Evolutionary conservation across 768 basidiomycete species (phyloP), one percentile per base, ranked within the genome.

Genomic region (Kwoniella bestiolae): DNA sequence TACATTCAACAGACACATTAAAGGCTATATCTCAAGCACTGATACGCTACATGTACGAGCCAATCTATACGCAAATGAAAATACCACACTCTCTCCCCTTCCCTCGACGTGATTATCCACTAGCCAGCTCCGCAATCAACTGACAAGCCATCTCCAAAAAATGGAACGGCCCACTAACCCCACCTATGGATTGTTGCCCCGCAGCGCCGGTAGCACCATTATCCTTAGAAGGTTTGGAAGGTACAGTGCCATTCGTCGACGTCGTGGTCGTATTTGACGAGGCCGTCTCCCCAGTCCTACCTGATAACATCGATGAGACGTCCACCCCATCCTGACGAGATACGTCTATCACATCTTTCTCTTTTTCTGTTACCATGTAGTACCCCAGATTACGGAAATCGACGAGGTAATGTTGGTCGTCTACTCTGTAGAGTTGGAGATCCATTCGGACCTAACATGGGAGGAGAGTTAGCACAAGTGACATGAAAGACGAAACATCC

Each of bases 361-460:
- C 68, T 25, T 71, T 66, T 3, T 70, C 67, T 14, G 65, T 60
- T 16, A 80, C 75, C 6, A 72, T 66, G 82, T 97, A 96, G 56
- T 93, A 91, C 78, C 92, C 94, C 81, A 96, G 92, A 83, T 98
- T 94, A 73, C 96, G 90, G 83, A 99, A 99, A 79, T 98, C 95
- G 62, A 99, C 96, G 29, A 99, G 86, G 82, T 97, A 98, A 82
- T 97, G 97, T 80, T 89, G 88, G 25, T 89, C 88, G 78, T 99
- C 95, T 21, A 99, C 92, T 85, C 92, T 91, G 80, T 98, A 99
- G 41, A 98, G 86, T 73, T 97, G 94, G 1, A 99, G 86, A 81
- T 99, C 96, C 94, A 97, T 97, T 35, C 96, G 84, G 5, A 96
- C 88, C 93, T 94, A 74, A 29, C 25, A 0, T 53, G 62, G 50